Evolutionary conservation across 2,329 filamentous ascomycete genomes (phyloP).

Genomic region (Sporothrix inflata): DNA sequence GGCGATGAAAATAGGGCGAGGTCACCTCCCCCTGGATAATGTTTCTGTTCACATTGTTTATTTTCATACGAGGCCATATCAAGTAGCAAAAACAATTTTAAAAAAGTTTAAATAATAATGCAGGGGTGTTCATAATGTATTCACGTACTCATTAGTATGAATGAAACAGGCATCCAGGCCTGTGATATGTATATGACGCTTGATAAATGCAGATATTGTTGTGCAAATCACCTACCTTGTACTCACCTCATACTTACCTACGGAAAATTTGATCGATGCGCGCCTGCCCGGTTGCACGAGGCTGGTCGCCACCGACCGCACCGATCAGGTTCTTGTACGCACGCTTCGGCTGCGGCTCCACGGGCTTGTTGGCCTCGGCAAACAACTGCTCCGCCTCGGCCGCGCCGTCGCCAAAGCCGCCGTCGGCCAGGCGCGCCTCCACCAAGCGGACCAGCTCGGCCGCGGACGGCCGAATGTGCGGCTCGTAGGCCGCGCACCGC

Average conservation of each 20-base stretch:
- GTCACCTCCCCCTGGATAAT: background rate
- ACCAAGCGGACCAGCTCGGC: constrained; percentile 18
- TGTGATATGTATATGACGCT: no score
- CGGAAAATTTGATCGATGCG: background rate
- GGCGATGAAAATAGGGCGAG: background rate
- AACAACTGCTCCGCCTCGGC: constrained; percentile 2
- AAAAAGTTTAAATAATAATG: background rate
- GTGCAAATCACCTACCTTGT: background rate
- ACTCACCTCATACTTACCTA: background rate
- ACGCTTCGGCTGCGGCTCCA: constrained; percentile 15
- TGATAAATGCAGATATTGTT: background rate
- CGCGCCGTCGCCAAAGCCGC: background rate
- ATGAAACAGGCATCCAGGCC: background rate
- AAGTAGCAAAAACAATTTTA: constrained; percentile 3
- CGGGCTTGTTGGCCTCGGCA: background rate
- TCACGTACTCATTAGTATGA: background rate
- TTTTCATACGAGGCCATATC: background rate
- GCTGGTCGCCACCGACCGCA: background rate
- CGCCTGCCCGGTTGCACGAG: background rate
- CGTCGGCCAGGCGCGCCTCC: background rate
- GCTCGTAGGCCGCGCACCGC: constrained; percentile 30
- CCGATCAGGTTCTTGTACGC: constrained; percentile 1
- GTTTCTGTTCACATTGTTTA: background rate
- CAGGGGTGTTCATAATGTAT: background rate
- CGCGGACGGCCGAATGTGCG: constrained; percentile 25